Conservation (phyloP, 495 filamentous ascomycete species). For the Podospora didyma region DNA sequence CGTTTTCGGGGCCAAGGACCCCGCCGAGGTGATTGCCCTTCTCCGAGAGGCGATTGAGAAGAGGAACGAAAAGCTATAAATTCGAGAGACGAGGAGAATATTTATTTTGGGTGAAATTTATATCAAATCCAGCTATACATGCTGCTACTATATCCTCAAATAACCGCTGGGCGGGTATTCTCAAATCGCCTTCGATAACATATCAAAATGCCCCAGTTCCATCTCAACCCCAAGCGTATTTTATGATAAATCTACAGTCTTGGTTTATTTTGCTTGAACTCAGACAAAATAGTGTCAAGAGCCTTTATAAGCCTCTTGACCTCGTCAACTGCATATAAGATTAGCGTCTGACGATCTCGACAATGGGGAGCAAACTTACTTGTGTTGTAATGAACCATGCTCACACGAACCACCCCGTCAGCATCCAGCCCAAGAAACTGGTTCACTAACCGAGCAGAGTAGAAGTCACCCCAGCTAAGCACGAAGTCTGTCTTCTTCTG, state of each 20-base stretch:
- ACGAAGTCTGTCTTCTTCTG: slow-evolving; percentile 54
- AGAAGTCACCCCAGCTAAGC: slow-evolving; percentile 66
- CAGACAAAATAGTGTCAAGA: slow-evolving; percentile 20
- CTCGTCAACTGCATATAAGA: slow-evolving; percentile 47
- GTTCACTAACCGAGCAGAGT: slow-evolving; percentile 56
- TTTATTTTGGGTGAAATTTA: neutral
- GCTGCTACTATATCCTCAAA: no score
- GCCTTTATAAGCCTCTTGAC: slow-evolving; percentile 39
- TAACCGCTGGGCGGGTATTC: no score
- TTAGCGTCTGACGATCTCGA: neutral
- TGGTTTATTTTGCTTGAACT: neutral
- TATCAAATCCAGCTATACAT: no score
- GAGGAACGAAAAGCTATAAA: slow-evolving; percentile 35
- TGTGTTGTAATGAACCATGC: slow-evolving; percentile 73
- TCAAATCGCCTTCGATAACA: no score
- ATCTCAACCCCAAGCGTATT: no score
- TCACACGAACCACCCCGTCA: slow-evolving; percentile 66
- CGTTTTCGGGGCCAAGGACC: slow-evolving; percentile 88
- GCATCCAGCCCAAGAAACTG: slow-evolving; percentile 54
- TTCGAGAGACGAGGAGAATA: neutral
- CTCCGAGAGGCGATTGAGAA: slow-evolving; percentile 76
- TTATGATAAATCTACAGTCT: neutral
- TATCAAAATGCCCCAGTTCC: no score
- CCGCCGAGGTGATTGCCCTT: slow-evolving; percentile 74
- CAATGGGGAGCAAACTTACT: slow-evolving; percentile 36